Evolutionary conservation across 495 filamentous ascomycete species (phyloP).

Genomic region (Tuber indicum): DNA sequence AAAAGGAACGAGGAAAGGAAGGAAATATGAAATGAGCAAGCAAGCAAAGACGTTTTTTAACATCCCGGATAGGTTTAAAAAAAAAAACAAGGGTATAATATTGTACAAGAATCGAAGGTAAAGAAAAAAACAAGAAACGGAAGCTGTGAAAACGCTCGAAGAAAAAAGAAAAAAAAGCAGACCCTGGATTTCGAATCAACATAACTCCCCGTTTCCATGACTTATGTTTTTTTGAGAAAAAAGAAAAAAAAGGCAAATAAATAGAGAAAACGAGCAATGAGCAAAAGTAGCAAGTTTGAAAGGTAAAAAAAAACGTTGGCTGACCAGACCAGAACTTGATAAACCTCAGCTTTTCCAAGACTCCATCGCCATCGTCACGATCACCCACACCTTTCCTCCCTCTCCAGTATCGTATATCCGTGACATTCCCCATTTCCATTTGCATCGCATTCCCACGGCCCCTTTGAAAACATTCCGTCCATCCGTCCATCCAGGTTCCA

Average conservation of each 20-base stretch:
- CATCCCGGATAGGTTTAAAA: neutral
- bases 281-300: conserved; percentile 12
- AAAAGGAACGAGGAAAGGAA: neutral
- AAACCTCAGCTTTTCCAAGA: conserved; percentile 6
- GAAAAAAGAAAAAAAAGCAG: conserved; percentile 8
- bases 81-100: neutral
- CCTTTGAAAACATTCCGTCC: neutral
- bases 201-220: conserved; percentile 27
- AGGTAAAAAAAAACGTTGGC: neutral
- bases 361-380: neutral
- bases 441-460: neutral
- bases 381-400: neutral
- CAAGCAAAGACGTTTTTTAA: neutral
- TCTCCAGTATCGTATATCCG: neutral
- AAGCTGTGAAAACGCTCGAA: conserved; percentile 2
- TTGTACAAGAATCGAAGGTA: neutral
- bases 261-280: conserved; percentile 20
- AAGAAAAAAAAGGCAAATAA: conserved; percentile 17
- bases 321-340: conserved; percentile 1
- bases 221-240: neutral
- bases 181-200: conserved; percentile 19
- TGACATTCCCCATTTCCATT: neutral
- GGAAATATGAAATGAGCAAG: neutral
- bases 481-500: neutral
- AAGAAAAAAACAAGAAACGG: too few relatives aligned